phyloP scores from a whole-genome alignment of 768 basidiomycete species.

The Pleurotus eryngii region DNA sequence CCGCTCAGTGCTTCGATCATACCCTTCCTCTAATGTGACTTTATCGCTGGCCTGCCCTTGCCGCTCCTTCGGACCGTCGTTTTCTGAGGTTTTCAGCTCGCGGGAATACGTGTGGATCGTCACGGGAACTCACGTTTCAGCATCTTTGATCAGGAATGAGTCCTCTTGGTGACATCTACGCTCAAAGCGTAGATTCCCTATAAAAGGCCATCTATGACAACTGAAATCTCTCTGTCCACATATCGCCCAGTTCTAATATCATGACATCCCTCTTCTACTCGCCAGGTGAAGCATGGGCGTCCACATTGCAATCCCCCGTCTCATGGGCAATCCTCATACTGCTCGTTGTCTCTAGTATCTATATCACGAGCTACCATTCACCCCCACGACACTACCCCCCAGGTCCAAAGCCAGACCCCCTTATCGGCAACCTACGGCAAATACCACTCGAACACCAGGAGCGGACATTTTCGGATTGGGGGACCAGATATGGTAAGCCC shows the following conservation, averaged over 20 bases:
- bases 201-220: neutral
- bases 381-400: constrained; percentile 33
- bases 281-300: neutral
- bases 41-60: constrained; percentile 2
- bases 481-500: constrained; percentile 38
- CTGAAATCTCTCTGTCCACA: no score
- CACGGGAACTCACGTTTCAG: neutral
- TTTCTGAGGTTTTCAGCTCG: neutral
- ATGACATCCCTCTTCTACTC: no score
- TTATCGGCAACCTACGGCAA: constrained; percentile 48
- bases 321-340: neutral
- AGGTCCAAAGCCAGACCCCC: constrained; percentile 41
- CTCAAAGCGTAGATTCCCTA: neutral
- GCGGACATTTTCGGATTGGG: constrained; percentile 39
- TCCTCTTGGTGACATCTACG: neutral
- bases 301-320: neutral
- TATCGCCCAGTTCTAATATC: no score
- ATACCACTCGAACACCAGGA: constrained; percentile 37
- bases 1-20: constrained; percentile 4
- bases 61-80: constrained; percentile 8
- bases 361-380: neutral
- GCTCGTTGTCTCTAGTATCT: neutral
- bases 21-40: neutral
- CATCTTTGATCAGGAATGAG: constrained; percentile 1
- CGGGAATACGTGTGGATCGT: constrained; percentile 8